Conservation (phyloP, 1,139 yeast genomes). For the Magnusiomyces fungicola region DNA sequence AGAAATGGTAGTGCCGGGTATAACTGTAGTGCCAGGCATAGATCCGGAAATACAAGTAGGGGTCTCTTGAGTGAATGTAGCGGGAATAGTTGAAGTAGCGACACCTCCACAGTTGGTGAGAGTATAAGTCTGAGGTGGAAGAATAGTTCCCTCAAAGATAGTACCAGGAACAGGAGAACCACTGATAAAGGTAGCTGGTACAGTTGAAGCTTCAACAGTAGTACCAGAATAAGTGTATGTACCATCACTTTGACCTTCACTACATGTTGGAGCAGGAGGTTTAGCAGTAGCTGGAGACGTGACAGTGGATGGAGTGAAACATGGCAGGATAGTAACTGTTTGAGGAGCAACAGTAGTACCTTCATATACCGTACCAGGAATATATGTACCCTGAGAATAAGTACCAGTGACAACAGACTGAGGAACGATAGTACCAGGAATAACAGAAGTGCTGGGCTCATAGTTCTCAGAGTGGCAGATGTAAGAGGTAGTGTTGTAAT, state of each 20-base stretch:
- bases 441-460: conserved; percentile 1
- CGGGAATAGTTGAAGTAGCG: conserved; percentile 5
- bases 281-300: conserved; percentile 1
- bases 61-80: conserved; percentile 4
- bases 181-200: not conserved
- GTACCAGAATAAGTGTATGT: conserved; percentile 4
- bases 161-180: conserved; percentile 2
- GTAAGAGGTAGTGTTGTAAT: conserved; percentile 11
- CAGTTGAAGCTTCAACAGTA: conserved; percentile 7
- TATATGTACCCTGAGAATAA: not conserved
- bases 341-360: conserved; percentile 6
- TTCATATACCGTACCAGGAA: conserved; percentile 5
- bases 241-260: not conserved
- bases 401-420: conserved; percentile 6
- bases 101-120: conserved; percentile 5
- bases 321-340: conserved; percentile 2
- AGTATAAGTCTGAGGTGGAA: not conserved
- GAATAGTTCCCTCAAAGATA: conserved; percentile 1
- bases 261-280: conserved; percentile 2
- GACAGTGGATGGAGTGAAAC: conserved; percentile 14
- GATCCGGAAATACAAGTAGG: conserved; percentile 6
- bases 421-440: conserved; percentile 11
- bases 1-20: not conserved
- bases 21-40: conserved; percentile 4
- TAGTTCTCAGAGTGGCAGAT: too few relatives aligned